Percentiles rank a stretch among this genome's conserved stretches.
phyloP scores from a whole-genome alignment of 1,284 basidiomycete genomes.

The Volvariella volvacea region DNA sequence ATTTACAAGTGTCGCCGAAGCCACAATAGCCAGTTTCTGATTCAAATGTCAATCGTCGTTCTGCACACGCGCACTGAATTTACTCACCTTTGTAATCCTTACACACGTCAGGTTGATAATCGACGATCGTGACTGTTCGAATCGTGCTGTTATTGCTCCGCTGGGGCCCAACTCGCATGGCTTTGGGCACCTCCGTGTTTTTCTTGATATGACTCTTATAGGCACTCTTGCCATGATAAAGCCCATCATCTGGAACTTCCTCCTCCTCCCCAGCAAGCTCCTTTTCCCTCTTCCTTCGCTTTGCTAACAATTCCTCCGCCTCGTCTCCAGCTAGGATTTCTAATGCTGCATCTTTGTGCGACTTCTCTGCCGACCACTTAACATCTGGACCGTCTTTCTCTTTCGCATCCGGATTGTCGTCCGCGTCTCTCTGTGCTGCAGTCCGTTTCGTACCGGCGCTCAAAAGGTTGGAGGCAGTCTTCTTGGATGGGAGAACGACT shows the following conservation, averaged over 20 bases:
- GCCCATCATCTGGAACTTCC: constrained; percentile 72
- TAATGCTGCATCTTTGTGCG: constrained; percentile 59
- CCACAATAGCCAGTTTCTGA: constrained; percentile 98
- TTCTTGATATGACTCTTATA: constrained; percentile 84
- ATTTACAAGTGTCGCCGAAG: constrained; percentile 98
- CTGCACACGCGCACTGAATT: constrained; percentile 6
- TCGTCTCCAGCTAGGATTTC: constrained; percentile 78
- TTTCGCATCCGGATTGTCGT: constrained; percentile 39
- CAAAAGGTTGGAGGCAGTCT: constrained; percentile 60
- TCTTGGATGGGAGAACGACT: constrained; percentile 73
- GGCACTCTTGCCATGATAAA: constrained; percentile 81
- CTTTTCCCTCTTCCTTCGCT: constrained; percentile 49
- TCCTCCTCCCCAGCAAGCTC: constrained; percentile 48
- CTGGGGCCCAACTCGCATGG: constrained; percentile 87
- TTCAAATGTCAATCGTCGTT: constrained; percentile 16
- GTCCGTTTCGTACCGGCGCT: constrained; percentile 84
- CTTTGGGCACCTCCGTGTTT: constrained; percentile 76
- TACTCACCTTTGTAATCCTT: constrained; percentile 95
- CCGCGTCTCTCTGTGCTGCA: constrained; percentile 46
- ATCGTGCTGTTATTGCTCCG: constrained; percentile 74
- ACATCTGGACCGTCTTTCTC: constrained; percentile 62
- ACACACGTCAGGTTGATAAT: constrained; percentile 99
- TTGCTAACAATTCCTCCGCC: constrained; percentile 64
- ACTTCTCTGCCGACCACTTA: constrained; percentile 70
- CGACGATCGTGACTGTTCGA: constrained; percentile 89